phyloP scores from a whole-genome alignment of 176 grass and related monocot species.

The Secale cereale region DNA sequence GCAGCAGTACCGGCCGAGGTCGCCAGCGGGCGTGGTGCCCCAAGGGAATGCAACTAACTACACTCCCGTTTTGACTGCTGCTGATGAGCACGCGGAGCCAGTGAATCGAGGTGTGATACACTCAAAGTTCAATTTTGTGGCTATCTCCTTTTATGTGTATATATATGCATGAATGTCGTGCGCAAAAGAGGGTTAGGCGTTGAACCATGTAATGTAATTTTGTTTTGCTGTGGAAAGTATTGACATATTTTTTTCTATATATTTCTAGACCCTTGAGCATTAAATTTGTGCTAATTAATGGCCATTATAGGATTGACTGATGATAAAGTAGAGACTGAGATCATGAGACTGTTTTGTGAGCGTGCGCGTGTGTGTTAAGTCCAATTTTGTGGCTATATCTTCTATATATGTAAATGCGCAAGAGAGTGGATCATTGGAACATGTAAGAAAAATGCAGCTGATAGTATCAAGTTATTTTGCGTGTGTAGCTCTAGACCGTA shows the following conservation, averaged over 20 bases:
- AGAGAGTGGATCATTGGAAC: not conserved
- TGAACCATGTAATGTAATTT: not conserved
- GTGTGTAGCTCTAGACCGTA: not conserved
- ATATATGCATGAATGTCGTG: not conserved
- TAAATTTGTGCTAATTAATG: not conserved
- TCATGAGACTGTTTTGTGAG: not conserved
- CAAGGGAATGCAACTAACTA: conserved; percentile 14
- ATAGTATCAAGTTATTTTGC: not conserved
- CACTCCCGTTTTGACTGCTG: not conserved
- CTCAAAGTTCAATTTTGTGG: not conserved
- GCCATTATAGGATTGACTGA: not conserved
- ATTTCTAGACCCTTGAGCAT: not conserved
- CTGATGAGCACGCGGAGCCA: not conserved
- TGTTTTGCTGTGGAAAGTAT: not conserved
- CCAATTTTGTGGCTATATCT: not conserved
- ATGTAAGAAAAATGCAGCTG: not conserved
- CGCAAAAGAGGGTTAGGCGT: not conserved
- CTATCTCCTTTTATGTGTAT: not conserved
- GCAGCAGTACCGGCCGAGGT: conserved; percentile 31
- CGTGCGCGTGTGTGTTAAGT: not conserved
- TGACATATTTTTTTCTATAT: not conserved
- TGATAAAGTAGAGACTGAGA: not conserved
- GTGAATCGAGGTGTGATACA: conserved; percentile 11
- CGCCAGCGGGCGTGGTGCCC: not conserved
- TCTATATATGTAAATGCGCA: not conserved